Percentiles rank a stretch among this genome's conserved stretches.
These are phyloP conservation scores for Alternaria brassicicola DNA, from an alignment of 2,329 filamentous ascomycete species.

Conservation along the genomic window DNA sequence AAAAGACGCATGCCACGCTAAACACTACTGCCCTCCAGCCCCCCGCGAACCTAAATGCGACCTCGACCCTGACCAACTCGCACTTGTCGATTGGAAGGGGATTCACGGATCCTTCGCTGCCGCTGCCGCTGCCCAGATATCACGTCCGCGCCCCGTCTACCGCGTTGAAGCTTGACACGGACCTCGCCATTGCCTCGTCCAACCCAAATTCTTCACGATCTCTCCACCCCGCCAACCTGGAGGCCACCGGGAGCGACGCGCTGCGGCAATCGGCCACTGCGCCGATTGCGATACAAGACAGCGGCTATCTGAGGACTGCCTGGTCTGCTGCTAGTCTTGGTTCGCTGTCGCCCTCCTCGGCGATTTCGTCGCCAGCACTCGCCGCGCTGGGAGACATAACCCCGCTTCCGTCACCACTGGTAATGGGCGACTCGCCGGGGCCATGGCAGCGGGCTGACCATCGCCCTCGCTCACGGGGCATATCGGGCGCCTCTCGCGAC, in stretches of 20 bases:
- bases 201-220: constrained; percentile 22
- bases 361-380: constrained; percentile 56
- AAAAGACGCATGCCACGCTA: constrained; percentile 5
- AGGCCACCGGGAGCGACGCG: constrained; percentile 37
- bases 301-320: constrained; percentile 47
- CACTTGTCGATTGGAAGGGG: constrained; percentile 22
- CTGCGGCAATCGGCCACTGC: constrained; percentile 44
- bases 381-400: constrained; percentile 58
- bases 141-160: constrained; percentile 35
- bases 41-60: constrained; percentile 28
- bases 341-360: constrained; percentile 54
- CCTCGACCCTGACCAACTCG: constrained; percentile 33
- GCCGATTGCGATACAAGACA: constrained; percentile 48
- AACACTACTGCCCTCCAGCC: constrained; percentile 15
- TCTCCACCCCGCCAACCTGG: constrained; percentile 40
- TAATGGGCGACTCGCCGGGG: constrained; percentile 50
- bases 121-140: constrained; percentile 21
- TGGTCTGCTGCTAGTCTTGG: constrained; percentile 54
- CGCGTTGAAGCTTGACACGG: constrained; percentile 35
- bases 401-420: constrained; percentile 58
- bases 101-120: constrained; percentile 14
- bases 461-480: constrained; percentile 45
- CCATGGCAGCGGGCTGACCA: constrained; percentile 50
- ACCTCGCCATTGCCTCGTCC: constrained; percentile 41
- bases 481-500: constrained; percentile 39